Percentiles rank a stretch among this genome's conserved stretches.
Evolutionary conservation across 371 early-diverging fungal species (phyloP).

Genomic region (Nematocida ausubeli): DNA sequence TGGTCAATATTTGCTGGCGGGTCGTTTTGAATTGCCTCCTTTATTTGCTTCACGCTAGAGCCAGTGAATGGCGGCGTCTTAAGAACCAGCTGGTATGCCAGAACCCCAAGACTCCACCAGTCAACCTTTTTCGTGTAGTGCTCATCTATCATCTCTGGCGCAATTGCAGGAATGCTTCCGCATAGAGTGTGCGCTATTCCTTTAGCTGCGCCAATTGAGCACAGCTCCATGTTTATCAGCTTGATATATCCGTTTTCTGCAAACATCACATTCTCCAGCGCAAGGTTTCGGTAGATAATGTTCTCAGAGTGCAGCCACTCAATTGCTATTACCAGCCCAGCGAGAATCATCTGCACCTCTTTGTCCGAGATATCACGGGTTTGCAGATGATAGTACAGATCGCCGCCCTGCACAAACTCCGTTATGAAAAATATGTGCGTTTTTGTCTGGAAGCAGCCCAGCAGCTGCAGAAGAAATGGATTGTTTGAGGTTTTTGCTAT

Average conservation of each 20-base stretch:
- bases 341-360: constrained; percentile 92
- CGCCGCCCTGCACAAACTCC: constrained; percentile 73
- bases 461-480: constrained; percentile 74
- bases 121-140: constrained; percentile 89
- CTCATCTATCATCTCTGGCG: constrained; percentile 86
- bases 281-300: constrained; percentile 94
- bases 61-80: constrained; percentile 75
- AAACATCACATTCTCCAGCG: constrained; percentile 83
- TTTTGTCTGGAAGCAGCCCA: constrained; percentile 64
- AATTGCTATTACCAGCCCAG: constrained; percentile 85
- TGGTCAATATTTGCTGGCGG: constrained; percentile 7
- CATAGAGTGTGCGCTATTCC: constrained; percentile 85
- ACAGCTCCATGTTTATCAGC: constrained; percentile 89
- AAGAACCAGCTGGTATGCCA: constrained; percentile 88
- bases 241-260: constrained; percentile 80
- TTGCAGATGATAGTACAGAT: constrained; percentile 92
- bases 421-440: constrained; percentile 61
- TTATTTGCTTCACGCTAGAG: constrained; percentile 43
- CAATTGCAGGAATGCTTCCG: constrained; percentile 88
- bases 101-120: constrained; percentile 93
- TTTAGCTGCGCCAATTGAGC: constrained; percentile 76
- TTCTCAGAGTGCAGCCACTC: constrained; percentile 86
- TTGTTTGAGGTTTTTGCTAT: constrained; percentile 75
- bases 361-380: constrained; percentile 86
- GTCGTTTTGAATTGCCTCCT: constrained; percentile 35